Base-by-base conservation (phyloP, 2,329 filamentous ascomycete genomes). In the Exophiala alcalophila region DNA sequence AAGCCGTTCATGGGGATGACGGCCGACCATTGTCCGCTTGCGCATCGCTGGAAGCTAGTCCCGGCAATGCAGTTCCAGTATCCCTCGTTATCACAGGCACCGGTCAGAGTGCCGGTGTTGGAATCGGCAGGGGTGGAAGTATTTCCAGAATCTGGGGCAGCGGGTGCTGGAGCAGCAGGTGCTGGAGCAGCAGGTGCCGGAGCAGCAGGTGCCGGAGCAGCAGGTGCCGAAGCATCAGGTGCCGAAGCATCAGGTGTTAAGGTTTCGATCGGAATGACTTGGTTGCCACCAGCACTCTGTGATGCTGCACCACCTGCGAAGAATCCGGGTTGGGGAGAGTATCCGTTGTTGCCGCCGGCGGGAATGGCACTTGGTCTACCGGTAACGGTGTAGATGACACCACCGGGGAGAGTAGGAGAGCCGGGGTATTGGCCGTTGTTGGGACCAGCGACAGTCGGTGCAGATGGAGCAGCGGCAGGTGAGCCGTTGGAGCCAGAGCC, bases 41-140 rank as follows among this genome's bases (percentile, higher is more conserved):
- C 78, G 54, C 79, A 83, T 42, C 77, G 77, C 63, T 82, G 78
- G 69, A 79, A 83, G 35, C 70, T 66, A 16, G 61, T 63, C 35
- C 77, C 77, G 25, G 53, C 52, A 12, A 79, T 63, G 58, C 80
- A 83, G 62, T 77, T 75, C 76, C 76, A 83, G 11, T 61, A 54
- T 14, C 80, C 80, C 54, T 82, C 77, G 3, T 63, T 44, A 23
- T 57, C 61, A 64, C 80, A 82, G 14, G 68, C 40, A 10, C 69
- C 62, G 21, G 68, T 70, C 5, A 66, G 57, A 15, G 59, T 53
- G 33, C 59, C 58, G 40, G 54, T 56, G 16, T 33, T 21, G 35
- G 35, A 19, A 3, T 44, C 27, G 8, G 40, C 4, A 5, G 53
- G 19, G 11, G 19, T 19, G 12, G 12, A 7, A 3, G 27, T n/a